Base-by-base conservation (phyloP, 2,329 filamentous ascomycete species). In the Colletotrichum coccodes region DNA sequence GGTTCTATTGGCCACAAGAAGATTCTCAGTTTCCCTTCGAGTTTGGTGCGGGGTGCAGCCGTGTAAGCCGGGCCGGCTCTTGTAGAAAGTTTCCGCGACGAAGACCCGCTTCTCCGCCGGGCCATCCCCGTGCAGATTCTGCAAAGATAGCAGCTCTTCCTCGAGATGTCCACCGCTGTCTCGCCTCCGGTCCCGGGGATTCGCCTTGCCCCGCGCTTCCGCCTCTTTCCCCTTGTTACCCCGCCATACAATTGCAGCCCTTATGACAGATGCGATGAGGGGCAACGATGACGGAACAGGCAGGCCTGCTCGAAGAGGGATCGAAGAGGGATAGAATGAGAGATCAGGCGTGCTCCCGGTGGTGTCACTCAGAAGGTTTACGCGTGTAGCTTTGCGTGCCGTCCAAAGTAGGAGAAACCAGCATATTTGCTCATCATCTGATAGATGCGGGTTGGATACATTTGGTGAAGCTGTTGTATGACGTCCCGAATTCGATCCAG, bases 31-130 rank as follows among this genome's bases (percentile, higher is more conserved):
- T 38, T 38, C 12, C 36, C 2, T 38, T 16, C 11, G 36, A 38
- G 12, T 38, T 38, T 6, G 34, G 12, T 4, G 34, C 9, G 34
- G 34, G 11, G 36, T 38, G 36, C 12, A 12, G 12, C 12, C 36
- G 36, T 38, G 3, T 38, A 38, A 38, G 26, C 46, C 46, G 28
- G 38, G 28, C 59, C 16, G 21, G 60, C 11, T 23, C 21, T 21
- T 5, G 0, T 42, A 52, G 60, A 64, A 64, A 42, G 42, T 49
- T 38, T 64, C 52, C 42, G 60, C 60, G 42, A 58, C 6, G 23
- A 23, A 5, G 32, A 21, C 34, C 52, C 52, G 56, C 60, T 38
- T 50, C 32, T 16, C 60, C 5, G 60, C 30, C 60, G 60, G 23
- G 23, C 18, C 12, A 40, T 49, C 42, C 60, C 60, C 52, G 60